Evolutionary conservation across 768 basidiomycete species (phyloP).

Genomic region (Cystoderma amianthinum): DNA sequence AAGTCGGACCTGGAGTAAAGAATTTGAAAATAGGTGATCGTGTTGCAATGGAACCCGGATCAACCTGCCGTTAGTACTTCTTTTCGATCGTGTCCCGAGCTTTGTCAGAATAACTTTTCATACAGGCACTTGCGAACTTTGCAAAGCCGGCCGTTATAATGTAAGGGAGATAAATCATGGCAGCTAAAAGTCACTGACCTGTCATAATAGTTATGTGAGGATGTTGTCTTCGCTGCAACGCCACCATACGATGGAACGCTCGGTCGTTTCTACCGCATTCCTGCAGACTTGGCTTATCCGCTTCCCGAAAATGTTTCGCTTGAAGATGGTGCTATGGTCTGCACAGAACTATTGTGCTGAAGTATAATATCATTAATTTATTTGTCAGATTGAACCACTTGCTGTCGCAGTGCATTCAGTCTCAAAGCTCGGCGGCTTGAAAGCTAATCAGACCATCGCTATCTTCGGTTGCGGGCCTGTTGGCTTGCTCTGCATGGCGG

Average conservation of each 20-base stretch:
- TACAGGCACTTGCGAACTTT: conserved; percentile 61
- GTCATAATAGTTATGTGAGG: conserved; percentile 64
- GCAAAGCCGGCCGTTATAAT: conserved; percentile 81
- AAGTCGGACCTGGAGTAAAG: conserved; percentile 76
- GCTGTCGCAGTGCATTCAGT: conserved; percentile 91
- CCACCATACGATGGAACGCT: conserved; percentile 93
- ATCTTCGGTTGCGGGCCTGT: conserved; percentile 87
- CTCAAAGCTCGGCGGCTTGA: conserved; percentile 65
- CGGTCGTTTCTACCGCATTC: conserved; percentile 78
- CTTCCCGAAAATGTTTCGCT: conserved; percentile 81
- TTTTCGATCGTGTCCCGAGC: no score
- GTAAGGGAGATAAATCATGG: conserved; percentile 25
- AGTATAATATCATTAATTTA: conserved; percentile 89
- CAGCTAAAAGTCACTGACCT: not conserved
- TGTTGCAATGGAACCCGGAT: conserved; percentile 90
- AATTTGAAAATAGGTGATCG: conserved; percentile 76
- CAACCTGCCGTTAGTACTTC: conserved; percentile 56
- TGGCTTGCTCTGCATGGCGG: conserved; percentile 90
- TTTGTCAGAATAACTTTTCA: no score
- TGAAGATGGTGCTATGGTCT: conserved; percentile 92
- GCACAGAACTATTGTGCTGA: conserved; percentile 72
- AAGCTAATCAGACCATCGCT: conserved; percentile 67
- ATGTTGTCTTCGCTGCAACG: conserved; percentile 87
- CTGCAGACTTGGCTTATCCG: conserved; percentile 77
- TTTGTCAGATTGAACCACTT: conserved; percentile 80